Base-by-base conservation (phyloP, 2,329 filamentous ascomycete genomes). In the Monosporascus sp. region DNA sequence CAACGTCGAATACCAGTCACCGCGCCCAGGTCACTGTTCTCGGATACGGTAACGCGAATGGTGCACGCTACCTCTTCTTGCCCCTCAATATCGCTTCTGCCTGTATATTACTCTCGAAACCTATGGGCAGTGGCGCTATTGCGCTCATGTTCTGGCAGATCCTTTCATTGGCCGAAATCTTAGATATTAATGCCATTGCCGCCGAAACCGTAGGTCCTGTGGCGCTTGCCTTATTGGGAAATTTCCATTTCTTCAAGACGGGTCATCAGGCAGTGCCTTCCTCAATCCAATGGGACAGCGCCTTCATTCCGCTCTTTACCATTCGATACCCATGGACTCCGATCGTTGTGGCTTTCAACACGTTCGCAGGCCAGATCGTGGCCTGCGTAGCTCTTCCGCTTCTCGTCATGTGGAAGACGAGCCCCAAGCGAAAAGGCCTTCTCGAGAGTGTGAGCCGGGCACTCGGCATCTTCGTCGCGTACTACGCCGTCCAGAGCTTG, bases 221-320 rank as follows among this genome's bases (percentile, higher is more conserved):
- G 40, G 79, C 95, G 58, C 81, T 97, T 26, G 93, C 86, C 11
- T 74, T 97, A n/a, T 82, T 99, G 1, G 94, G 92, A 55, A 91
- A 88, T 64, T 96, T 93, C 72, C 87, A 97, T 75, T 99, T 86
- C 77, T 99, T 99, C 83, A 97, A 96, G 68, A 99, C 94, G 0
- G 94, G 94, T 56, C 94, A 99, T 71, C 93, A 97, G 72, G 93
- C 93, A 14, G 88, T 86, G 0, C 80, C 96, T 24, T 82, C 86
- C 61, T 89, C 85, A 60, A 93, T 99, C 65, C 94, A 99, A 67
- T 99, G 94, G 94, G 94, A 99, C 73, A 83, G 84, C 20, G 93
- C 91, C 3, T 99, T 99, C 72, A 89, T 99, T 60, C 89, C 93
- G 0, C 79, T 97, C 7, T 84, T 87, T 54, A 84, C 82, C 6